Evolutionary conservation across 2,329 filamentous ascomycete species (phyloP), one percentile per base, ranked within the genome.

Genomic region (Colletotrichum zoysiae): DNA sequence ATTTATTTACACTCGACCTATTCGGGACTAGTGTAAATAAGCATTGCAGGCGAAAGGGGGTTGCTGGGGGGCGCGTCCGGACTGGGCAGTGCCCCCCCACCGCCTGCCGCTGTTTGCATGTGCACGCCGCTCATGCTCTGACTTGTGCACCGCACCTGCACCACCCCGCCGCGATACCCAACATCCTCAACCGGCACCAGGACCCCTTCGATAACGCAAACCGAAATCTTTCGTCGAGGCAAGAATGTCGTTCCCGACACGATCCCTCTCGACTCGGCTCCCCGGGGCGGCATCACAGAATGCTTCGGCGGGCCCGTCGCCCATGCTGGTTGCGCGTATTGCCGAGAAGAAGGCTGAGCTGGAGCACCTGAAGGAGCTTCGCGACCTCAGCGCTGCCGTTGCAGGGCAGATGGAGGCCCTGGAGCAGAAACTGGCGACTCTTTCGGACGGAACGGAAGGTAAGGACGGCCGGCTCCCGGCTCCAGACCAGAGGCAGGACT

Each of bases 271-370:
- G 3, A 89, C 90, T 35, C 91, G 95, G 77, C 83, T 93, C 77
- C 91, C 92, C 69, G 88, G 90, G 76, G 84, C 88, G 46, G 90
- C 89, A 76, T 81, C 83, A 57, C 83, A 85, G 2, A 81, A 84
- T 33, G 78, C 77, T 69, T 81, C 84, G 63, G 79, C 81, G 5
- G 87, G 89, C 59, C 91, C 93, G 80, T 93, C 93, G 1, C 89
- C 92, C 1, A 88, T 90, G 35, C 85, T 96, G 20, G 83, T 93
- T 64, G 89, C 92, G 56, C 91, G 93, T 74, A 94, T 97, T 79
- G 90, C 93, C 74, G 93, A 96, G 83, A 97, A 97, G 85, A 94
- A 93, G 81, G 90, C 91, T 65, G 94, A 97, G 81, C 87, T 97
- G 7, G 92, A 95, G 76, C 93, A 91, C 77, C 85, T 96, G 70